Base-by-base conservation (phyloP, 768 basidiomycete genomes). In the Leccinum aurantiacum region DNA sequence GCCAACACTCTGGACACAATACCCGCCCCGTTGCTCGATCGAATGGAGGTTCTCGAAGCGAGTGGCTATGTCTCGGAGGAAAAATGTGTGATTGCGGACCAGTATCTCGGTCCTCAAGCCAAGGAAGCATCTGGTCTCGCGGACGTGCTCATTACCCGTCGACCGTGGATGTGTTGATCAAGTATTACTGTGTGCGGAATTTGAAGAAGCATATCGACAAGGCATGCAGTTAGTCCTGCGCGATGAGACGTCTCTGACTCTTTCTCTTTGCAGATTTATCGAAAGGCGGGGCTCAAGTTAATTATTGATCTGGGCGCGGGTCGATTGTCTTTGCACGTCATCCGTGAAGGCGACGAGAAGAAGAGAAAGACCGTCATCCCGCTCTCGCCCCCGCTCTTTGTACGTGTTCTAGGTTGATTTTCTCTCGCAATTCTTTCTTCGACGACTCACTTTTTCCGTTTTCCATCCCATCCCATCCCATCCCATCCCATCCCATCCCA, bases 151-250 rank as follows among this genome's bases (percentile, higher is more conserved):
- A 77, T 99, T 15, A 92, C 19, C 80, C 84, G 6, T 79, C 83
- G 10, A 85, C 95, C 0, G 87, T 98, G 49, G 93, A 95, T 65
- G 77, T 85, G 11, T 81, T 99, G 55, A 98, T 99, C 77, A 91
- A 95, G 71, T 98, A 95, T 74, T 98, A 98, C 74, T 95, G 97
- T 48, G 97, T 99, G 31, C 81, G 97, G 53, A 94, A 95, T 69
- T 70, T 99, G 72, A 98, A 98, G 86, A 98, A 99, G 77, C 91
- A 95, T 68, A 96, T 99, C 57, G 96, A 99, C 70, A 98, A 98
- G 87, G 94, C 93, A 60, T 2, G 53, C 15, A 38, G 22, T 6
- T 48, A n/a, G 3, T 7, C 9, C 44, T 25, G 13, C 37, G 10
- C 6, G 19, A 29, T 15, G 1, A 25, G 46, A 3, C 3, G n/a